Evolutionary conservation across 768 basidiomycete species (phyloP), one percentile per base, ranked within the genome.

Genomic region (Trametes elegans): DNA sequence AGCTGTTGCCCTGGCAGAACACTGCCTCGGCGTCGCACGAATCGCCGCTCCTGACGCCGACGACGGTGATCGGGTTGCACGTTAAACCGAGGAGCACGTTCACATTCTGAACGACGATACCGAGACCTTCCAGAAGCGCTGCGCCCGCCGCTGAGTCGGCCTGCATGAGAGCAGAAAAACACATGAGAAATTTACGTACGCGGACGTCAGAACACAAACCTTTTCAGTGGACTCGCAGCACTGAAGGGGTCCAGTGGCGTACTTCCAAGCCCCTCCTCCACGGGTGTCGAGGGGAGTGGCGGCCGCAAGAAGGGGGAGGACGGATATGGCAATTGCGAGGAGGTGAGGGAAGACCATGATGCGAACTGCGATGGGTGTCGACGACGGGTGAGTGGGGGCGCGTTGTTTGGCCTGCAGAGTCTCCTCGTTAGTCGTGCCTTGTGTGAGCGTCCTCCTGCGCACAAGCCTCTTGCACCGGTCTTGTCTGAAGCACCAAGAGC

Each of bases 41-140:
- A 23, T 14, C 26, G 44, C 56, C 43, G 5, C 9, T 19, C 26
- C 49, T 50, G 28, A 52, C 56, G 3, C 56, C 56, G 41, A 56
- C 38, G 31, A 57, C 56, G 14, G 28, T 51, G 44, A 57, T 48
- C 16, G 56, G 56, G 21, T 43, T 47, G 45, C 56, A 57, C 45
- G 31, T 36, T 2, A 57, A 10, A 8, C 56, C 56, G 2, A 57
- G 28, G 23, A 57, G 38, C 8, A 46, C 56, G 19, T 46, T 47
- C 1, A 41, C 10, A 32, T 52, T 50, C 31, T 48, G 40, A 19
- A 57, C 24, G 36, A 52, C 56, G 24, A 57, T 35, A 21, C 56
- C 56, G 23, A 57, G 35, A 14, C 51, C 49, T 7, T 45, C 56
- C 16, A 57, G 45, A 16, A 52, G 14, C 6, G 36, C 45, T 5